These are phyloP conservation scores for Mycena albidolilacea DNA, from an alignment of 768 basidiomycete genomes.

Conservation along the genomic window DNA sequence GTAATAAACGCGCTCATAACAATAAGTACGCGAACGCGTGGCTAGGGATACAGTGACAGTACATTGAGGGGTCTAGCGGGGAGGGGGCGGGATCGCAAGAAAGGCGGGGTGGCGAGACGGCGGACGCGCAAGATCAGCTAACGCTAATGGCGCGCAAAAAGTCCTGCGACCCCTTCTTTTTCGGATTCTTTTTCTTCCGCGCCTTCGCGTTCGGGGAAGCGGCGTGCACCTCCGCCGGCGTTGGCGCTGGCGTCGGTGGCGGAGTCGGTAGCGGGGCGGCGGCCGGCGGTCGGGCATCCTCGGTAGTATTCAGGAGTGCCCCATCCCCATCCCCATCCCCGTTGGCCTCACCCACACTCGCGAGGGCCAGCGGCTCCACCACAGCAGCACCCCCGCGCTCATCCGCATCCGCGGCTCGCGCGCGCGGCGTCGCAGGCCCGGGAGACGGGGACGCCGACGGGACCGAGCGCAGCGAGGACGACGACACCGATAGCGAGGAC, in stretches of 20 bases:
- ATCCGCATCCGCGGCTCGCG: slow-evolving; percentile 6
- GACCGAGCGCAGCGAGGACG: slow-evolving; percentile 11
- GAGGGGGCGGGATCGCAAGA: too few relatives aligned
- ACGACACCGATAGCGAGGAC: slow-evolving; percentile 5
- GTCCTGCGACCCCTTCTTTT: slow-evolving; percentile 11
- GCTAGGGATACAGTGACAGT: too few relatives aligned
- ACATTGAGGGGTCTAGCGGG: too few relatives aligned
- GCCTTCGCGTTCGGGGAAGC: slow-evolving; percentile 6
- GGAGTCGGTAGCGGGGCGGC: slow-evolving; percentile 23
- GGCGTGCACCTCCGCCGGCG: neutral
- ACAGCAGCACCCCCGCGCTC: neutral
- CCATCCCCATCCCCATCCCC: neutral
- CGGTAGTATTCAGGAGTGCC: neutral
- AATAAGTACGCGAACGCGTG: too few relatives aligned
- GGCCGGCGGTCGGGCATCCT: neutral
- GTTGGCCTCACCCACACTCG: neutral
- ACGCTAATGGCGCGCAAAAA: slow-evolving; percentile 4
- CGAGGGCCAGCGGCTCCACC: slow-evolving; percentile 9
- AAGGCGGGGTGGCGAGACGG: too few relatives aligned
- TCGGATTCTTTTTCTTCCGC: slow-evolving; percentile 15
- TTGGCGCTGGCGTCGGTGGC: slow-evolving; percentile 11
- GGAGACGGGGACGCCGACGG: neutral
- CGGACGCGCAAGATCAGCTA: neutral
- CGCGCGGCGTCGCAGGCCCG: slow-evolving; percentile 16
- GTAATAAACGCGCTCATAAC: too few relatives aligned